phyloP scores from a whole-genome alignment of 192 early-diverging fungal species.

The Dissophora ornata region DNA sequence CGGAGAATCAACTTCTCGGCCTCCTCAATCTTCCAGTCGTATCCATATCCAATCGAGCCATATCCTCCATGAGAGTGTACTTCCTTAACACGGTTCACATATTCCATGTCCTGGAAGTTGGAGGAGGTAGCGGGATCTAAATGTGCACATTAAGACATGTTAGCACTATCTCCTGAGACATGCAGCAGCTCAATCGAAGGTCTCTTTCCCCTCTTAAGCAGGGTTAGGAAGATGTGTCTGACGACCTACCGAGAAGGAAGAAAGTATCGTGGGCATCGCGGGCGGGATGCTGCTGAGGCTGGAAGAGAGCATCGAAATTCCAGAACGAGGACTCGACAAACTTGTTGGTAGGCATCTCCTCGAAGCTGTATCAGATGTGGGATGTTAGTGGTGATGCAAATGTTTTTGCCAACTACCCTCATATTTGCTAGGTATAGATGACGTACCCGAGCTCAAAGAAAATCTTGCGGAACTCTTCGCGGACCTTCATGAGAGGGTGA shows the following conservation, averaged over 20 bases:
- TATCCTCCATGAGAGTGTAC: constrained; percentile 95
- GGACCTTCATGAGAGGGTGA: constrained; percentile 99
- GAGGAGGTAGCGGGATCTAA: constrained; percentile 76
- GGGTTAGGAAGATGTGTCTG: not conserved
- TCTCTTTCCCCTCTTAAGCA: too few relatives aligned
- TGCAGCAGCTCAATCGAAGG: too few relatives aligned
- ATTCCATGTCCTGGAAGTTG: constrained; percentile 82
- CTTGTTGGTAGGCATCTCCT: constrained; percentile 98
- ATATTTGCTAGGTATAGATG: not conserved
- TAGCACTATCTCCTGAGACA: too few relatives aligned
- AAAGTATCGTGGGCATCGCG: constrained; percentile 89
- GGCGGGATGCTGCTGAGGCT: constrained; percentile 98
- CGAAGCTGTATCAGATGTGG: constrained; percentile 64
- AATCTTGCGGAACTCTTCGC: constrained; percentile 98
- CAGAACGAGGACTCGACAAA: constrained; percentile 99
- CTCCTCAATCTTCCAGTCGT: constrained; percentile 92
- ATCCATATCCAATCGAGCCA: constrained; percentile 95
- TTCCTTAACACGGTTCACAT: constrained; percentile 90
- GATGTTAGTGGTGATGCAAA: too few relatives aligned
- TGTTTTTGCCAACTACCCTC: too few relatives aligned
- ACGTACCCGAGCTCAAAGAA: constrained; percentile 96
- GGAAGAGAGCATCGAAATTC: constrained; percentile 99
- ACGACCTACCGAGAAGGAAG: constrained; percentile 64
- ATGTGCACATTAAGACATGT: not conserved
- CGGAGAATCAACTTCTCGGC: constrained; percentile 93